These are phyloP conservation scores for Penstemon barbatus DNA, from an alignment of 257 asterid species.

Conservation along the genomic window DNA sequence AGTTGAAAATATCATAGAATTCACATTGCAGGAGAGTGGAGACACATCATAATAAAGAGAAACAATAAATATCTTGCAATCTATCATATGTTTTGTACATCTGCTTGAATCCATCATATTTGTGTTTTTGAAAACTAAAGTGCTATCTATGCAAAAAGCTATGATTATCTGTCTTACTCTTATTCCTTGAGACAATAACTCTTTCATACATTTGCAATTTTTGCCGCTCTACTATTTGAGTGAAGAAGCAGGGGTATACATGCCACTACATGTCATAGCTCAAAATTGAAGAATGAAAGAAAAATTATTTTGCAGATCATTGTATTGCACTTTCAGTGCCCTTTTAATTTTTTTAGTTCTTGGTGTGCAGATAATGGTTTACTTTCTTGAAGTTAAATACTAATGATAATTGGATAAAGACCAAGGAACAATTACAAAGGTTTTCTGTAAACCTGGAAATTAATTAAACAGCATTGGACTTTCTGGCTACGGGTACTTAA, in stretches of 20 bases:
- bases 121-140: neutral
- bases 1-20: neutral
- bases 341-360: neutral
- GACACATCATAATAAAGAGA: slow-evolving; percentile 12
- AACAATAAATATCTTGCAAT: neutral
- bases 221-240: slow-evolving; percentile 5
- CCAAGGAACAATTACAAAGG: slow-evolving; percentile 8
- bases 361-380: slow-evolving; percentile 1
- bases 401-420: slow-evolving; percentile 7
- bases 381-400: slow-evolving; percentile 21
- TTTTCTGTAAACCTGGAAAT: slow-evolving; percentile 23
- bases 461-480: slow-evolving; percentile 1
- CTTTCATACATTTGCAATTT: neutral
- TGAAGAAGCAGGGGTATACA: slow-evolving; percentile 5
- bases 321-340: neutral
- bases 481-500: slow-evolving; percentile 23
- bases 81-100: too few relatives aligned
- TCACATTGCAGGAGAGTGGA: neutral
- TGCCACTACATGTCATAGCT: neutral
- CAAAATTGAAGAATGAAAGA: neutral
- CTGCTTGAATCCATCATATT: too few relatives aligned
- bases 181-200: slow-evolving; percentile 6
- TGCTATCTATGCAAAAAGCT: neutral
- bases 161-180: slow-evolving; percentile 3
- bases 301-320: neutral